A percentile compares a stretch with the other conserved stretches of the same genome.
Conservation (phyloP, 257 asterid species). For the Gardenia jasminoides region DNA sequence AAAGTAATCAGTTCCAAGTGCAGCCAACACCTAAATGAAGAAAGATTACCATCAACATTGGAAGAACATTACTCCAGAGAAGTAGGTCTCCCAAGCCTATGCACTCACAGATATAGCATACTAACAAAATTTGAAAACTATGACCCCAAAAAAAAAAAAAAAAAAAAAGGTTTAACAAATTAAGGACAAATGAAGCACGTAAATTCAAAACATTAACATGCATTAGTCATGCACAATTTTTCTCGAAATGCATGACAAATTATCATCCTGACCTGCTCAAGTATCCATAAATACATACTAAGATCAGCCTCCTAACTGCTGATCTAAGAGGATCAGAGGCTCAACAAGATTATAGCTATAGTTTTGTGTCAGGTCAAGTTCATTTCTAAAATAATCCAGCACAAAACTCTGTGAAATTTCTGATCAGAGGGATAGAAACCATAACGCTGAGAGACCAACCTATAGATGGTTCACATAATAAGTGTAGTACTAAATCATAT, state of each 20-base stretch:
- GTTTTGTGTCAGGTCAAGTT: neutral
- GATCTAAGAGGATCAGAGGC: neutral
- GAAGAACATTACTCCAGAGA: neutral
- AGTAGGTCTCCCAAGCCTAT: neutral
- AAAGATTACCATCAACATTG: slow-evolving; percentile 10
- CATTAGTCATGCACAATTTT: neutral
- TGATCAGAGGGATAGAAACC: neutral
- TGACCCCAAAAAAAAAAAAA: no score
- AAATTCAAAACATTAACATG: neutral
- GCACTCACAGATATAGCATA: neutral
- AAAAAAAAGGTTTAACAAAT: no score
- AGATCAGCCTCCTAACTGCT: neutral
- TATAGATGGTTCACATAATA: neutral
- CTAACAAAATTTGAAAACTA: neutral
- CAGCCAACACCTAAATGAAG: slow-evolving; percentile 77
- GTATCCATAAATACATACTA: neutral
- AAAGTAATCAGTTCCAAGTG: slow-evolving; percentile 82
- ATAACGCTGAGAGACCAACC: neutral
- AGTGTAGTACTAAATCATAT: no score
- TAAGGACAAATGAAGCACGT: no score
- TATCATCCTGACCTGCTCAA: neutral
- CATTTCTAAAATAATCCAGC: neutral
- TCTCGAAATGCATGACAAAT: neutral
- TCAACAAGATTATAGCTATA: neutral
- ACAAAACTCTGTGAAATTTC: no score